Percentiles rank a stretch among this genome's conserved stretches.
Evolutionary conservation across 305 asterid species (phyloP).

Genomic region (Solanum hybrid): DNA sequence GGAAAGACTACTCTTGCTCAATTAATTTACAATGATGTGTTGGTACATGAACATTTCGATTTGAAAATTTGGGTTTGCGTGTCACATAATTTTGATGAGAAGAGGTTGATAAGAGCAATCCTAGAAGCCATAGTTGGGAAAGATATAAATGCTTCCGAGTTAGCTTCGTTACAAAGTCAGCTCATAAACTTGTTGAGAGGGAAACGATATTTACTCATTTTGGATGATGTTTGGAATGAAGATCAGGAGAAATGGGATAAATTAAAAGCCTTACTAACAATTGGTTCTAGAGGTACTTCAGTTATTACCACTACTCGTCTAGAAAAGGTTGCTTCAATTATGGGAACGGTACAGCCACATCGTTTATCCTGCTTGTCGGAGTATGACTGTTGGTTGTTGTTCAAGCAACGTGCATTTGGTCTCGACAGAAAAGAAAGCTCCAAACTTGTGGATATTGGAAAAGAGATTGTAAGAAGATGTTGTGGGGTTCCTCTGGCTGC

Average conservation of each 20-base stretch:
- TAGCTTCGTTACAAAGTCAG: constrained; percentile 6
- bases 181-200: constrained; percentile 5
- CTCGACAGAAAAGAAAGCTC: neutral
- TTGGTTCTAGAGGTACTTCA: constrained; percentile 22
- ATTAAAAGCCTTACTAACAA: constrained; percentile 7
- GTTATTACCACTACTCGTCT: constrained; percentile 25
- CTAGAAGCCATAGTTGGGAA: constrained; percentile 15
- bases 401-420: constrained; percentile 19
- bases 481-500: constrained; percentile 32
- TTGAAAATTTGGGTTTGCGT: constrained; percentile 27
- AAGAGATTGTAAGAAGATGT: constrained; percentile 24
- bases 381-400: constrained; percentile 22
- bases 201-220: constrained; percentile 18
- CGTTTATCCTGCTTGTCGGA: constrained; percentile 15
- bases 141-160: neutral
- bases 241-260: constrained; percentile 25
- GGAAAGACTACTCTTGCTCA: constrained; percentile 30
- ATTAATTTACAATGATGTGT: constrained; percentile 21
- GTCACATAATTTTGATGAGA: constrained; percentile 11
- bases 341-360: constrained; percentile 12
- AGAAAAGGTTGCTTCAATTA: constrained; percentile 8
- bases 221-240: constrained; percentile 35
- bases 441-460: constrained; percentile 18
- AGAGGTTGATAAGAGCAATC: constrained; percentile 14
- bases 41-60: constrained; percentile 12